Percentiles rank a stretch among this genome's conserved stretches.
phyloP scores from a whole-genome alignment of 768 basidiomycete species.

The Grammothele lineata region DNA sequence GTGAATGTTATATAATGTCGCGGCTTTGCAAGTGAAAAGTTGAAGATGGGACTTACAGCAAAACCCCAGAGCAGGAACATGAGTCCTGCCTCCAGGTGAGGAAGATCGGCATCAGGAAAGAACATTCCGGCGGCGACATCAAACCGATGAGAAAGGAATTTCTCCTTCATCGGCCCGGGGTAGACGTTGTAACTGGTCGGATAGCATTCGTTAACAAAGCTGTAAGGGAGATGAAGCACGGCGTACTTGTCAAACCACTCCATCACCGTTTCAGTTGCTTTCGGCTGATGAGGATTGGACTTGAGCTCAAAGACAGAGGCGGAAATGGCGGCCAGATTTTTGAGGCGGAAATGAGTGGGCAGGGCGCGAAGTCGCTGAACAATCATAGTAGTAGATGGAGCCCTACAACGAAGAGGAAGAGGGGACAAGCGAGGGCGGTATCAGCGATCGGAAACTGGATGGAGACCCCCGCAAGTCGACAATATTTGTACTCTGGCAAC shows the following conservation, averaged over 20 bases:
- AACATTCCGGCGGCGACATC: constrained; percentile 34
- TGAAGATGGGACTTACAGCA: constrained; percentile 22
- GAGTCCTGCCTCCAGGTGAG: constrained; percentile 32
- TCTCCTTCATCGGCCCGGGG: constrained; percentile 29
- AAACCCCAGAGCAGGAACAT: constrained; percentile 37
- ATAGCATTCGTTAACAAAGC: too few relatives aligned
- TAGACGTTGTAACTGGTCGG: constrained; percentile 30
- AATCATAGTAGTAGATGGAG: constrained; percentile 25
- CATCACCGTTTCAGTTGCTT: constrained; percentile 28
- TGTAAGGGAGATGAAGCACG: not conserved
- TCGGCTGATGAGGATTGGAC: constrained; percentile 28
- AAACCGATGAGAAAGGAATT: constrained; percentile 34
- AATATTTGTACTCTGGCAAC: too few relatives aligned
- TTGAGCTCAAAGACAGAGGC: constrained; percentile 32
- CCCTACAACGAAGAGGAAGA: too few relatives aligned
- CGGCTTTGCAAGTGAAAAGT: not conserved
- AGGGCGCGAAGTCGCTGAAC: constrained; percentile 21
- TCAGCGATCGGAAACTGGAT: too few relatives aligned
- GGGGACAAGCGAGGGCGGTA: too few relatives aligned
- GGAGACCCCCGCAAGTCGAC: too few relatives aligned
- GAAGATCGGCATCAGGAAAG: constrained; percentile 33
- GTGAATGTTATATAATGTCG: too few relatives aligned
- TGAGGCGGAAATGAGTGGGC: constrained; percentile 31
- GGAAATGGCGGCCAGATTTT: constrained; percentile 33
- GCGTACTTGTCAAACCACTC: constrained; percentile 31